Conservation (phyloP, 1,139 yeast species). For the Taphrina confusa region DNA sequence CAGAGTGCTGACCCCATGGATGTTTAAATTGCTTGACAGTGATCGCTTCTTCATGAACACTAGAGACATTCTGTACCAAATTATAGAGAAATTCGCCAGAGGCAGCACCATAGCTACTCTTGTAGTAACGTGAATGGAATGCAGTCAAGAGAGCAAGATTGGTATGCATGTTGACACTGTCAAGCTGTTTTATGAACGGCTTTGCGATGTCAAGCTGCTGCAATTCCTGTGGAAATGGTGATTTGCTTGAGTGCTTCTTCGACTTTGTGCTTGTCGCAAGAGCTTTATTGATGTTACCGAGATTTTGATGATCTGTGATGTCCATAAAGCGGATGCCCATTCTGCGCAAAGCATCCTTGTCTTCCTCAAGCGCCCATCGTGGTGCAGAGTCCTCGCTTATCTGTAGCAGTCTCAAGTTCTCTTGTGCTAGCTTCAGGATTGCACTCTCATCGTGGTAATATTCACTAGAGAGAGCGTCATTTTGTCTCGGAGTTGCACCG, state of each 20-base stretch:
- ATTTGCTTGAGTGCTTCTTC: neutral
- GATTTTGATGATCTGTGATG: conserved; percentile 55
- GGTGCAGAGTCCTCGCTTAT: conserved; percentile 8
- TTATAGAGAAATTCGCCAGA: conserved; percentile 72
- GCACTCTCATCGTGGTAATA: conserved; percentile 1
- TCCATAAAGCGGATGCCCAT: conserved; percentile 66
- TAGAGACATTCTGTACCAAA: conserved; percentile 52
- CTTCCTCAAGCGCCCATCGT: conserved; percentile 55
- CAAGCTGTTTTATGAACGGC: conserved; percentile 51
- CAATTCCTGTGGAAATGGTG: conserved; percentile 56
- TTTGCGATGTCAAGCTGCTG: conserved; percentile 51
- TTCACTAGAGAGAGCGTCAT: neutral
- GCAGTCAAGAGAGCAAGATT: conserved; percentile 66
- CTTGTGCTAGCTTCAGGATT: conserved; percentile 2
- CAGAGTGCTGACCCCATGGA: conserved; percentile 61
- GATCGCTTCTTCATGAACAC: conserved; percentile 44
- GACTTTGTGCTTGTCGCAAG: conserved; percentile 40
- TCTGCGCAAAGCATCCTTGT: conserved; percentile 58
- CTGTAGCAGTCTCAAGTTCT: conserved; percentile 15
- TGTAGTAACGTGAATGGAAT: conserved; percentile 79
- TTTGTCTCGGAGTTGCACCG: no score
- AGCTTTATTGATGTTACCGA: conserved; percentile 27
- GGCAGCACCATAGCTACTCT: conserved; percentile 66
- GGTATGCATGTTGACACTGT: conserved; percentile 53
- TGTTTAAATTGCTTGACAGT: conserved; percentile 53